Base-by-base conservation (phyloP, 306 rosid genomes). In the Luffa aegyptiaca region DNA sequence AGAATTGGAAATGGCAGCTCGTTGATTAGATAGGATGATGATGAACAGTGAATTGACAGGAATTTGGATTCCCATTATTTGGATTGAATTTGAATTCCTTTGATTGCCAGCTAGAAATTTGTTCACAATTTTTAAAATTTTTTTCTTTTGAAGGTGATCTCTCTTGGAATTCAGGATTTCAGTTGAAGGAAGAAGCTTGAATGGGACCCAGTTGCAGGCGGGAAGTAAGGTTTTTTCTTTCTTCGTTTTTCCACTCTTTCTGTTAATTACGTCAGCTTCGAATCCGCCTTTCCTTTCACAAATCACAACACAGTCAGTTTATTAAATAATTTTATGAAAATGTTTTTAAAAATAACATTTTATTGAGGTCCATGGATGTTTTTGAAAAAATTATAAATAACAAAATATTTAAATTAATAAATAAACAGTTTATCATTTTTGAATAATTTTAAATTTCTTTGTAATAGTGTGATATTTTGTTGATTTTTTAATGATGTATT, bases 201-300 rank as follows among this genome's bases (percentile, higher is more conserved):
- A 44, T 21, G 57, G 76, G 76, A 44, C 76, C 76, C 76, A 44
- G 0, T 69, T 42, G 75, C 77, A 46, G 77, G 77, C 77, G 77
- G 77, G 58, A 71, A 71, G 41, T 12, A 46, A 71, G 41, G 57
- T 9, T n/a, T 71, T n/a, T 10, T 1, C 9, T 69, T 1, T 16
- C 6, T 39, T 6, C 3, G 6, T 17, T 8, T 66, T 17, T 37
- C 4, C 1, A 69, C 31, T 26, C 31, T 26, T 26, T 70, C 2
- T 8, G 18, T 70, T 20, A 45, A n/a, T 44, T n/a, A 20, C 39
- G 37, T 70, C 56, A 45, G 52, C 39, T 18, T 9, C 74, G 51
- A 66, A 66, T 66, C 74, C 12, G 49, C 74, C 45, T 18, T 65
- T 63, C 5, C 36, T 1, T 35, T 51, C 18, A 0, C 33, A 26